A percentile compares a stretch with the other conserved stretches of the same genome.
These are phyloP conservation scores for Prillingera fragicola DNA, from an alignment of 1,284 basidiomycete genomes.

Conservation along the genomic window DNA sequence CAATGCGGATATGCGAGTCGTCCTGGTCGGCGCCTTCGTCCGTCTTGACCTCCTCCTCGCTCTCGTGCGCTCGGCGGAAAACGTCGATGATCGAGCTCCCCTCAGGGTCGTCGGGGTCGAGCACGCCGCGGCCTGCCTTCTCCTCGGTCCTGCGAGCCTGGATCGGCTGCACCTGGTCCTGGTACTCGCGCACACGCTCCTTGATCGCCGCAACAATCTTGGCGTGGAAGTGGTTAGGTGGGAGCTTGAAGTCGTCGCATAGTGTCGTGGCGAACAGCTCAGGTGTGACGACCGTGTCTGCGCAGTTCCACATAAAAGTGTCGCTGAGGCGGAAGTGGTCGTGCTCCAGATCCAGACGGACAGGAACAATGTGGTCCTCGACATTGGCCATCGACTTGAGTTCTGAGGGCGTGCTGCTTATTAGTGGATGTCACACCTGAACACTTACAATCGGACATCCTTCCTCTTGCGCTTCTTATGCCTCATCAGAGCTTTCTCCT, in stretches of 20 bases:
- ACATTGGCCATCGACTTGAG: conserved; percentile 46
- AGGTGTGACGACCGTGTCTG: conserved; percentile 81
- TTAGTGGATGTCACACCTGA: conserved; percentile 4
- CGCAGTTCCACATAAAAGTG: conserved; percentile 92
- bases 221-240: conserved; percentile 59
- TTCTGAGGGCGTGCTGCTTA: conserved; percentile 35
- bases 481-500: conserved; percentile 43
- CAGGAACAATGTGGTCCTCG: conserved; percentile 66
- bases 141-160: conserved; percentile 1
- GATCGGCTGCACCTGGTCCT: conserved; percentile 39
- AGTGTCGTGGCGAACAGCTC: conserved; percentile 84
- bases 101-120: conserved; percentile 29
- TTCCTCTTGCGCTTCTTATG: conserved; percentile 54
- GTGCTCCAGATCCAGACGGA: conserved; percentile 90
- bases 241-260: conserved; percentile 84
- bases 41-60: conserved; percentile 30
- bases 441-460: conserved; percentile 60
- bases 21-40: conserved; percentile 27
- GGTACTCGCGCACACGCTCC: conserved; percentile 68
- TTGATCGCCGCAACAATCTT: conserved; percentile 79
- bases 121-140: conserved; percentile 17
- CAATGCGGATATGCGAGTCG: conserved; percentile 22
- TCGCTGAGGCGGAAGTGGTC: conserved; percentile 85
- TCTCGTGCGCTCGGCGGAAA: conserved; percentile 24
- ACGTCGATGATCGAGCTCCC: conserved; percentile 25